Evolutionary conservation across 306 rosid genomes (phyloP).

Genomic region (Notholithocarpus densiflorus): DNA sequence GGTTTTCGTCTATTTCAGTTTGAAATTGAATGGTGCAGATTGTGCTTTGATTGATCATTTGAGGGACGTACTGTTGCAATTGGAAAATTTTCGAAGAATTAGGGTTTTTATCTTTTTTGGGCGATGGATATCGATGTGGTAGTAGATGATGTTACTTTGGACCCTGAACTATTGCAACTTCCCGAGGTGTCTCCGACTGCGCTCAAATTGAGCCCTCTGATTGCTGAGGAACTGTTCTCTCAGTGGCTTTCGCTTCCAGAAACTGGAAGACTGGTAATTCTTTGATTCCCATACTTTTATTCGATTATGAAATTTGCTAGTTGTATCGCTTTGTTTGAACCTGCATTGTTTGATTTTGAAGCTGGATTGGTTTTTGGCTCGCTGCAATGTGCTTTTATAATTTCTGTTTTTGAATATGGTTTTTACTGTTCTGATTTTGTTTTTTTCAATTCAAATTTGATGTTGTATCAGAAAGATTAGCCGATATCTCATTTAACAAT

Average conservation of each 20-base stretch:
- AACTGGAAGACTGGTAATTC: conserved; percentile 64
- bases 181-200: conserved; percentile 62
- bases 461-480: background rate
- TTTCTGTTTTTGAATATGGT: background rate
- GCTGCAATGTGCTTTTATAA: background rate
- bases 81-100: background rate
- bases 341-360: conserved; percentile 1
- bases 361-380: background rate
- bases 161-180: conserved; percentile 74
- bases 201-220: conserved; percentile 53
- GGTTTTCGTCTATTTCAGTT: background rate
- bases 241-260: conserved; percentile 89
- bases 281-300: background rate
- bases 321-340: background rate
- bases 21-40: background rate
- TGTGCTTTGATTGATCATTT: background rate
- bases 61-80: background rate
- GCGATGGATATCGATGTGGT: conserved; percentile 65
- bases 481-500: background rate
- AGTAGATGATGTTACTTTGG: conserved; percentile 47
- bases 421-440: background rate
- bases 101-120: background rate
- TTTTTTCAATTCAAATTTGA: background rate
- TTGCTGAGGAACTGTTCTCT: conserved; percentile 66
- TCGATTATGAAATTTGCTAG: background rate